Evolutionary conservation across 495 filamentous ascomycete species (phyloP).

Genomic region (Lichenothelia convexa): DNA sequence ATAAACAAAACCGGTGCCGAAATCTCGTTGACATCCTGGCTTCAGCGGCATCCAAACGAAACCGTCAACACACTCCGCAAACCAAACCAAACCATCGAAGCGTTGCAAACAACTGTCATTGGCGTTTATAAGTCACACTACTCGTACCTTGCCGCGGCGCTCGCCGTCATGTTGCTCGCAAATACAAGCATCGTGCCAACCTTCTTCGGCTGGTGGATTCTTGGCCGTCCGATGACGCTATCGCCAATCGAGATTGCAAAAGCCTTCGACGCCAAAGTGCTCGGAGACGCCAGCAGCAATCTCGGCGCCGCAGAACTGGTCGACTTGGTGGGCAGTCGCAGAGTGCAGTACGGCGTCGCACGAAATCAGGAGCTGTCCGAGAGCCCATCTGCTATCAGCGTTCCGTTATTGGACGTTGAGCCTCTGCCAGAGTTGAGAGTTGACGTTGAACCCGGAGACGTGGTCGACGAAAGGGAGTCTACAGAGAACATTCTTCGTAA

Average conservation of each 20-base stretch:
- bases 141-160: constrained; percentile 1
- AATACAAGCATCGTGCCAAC: constrained; percentile 3
- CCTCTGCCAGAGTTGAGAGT: background rate
- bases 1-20: no score
- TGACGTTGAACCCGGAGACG: no score
- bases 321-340: background rate
- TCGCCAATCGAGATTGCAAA: constrained; percentile 13
- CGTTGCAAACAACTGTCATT: background rate
- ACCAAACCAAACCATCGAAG: background rate
- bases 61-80: background rate
- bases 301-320: constrained; percentile 1
- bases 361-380: background rate
- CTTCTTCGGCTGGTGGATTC: constrained; percentile 11
- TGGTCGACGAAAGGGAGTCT: no score
- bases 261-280: constrained; percentile 10
- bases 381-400: background rate
- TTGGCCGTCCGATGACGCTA: constrained; percentile 6
- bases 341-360: background rate
- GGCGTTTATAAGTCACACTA: background rate
- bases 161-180: constrained; percentile 5
- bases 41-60: background rate
- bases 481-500: background rate
- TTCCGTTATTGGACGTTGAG: background rate
- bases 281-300: constrained; percentile 4
- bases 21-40: no score